Evolutionary conservation across 345 rosid species (phyloP), one percentile per base, ranked within the genome.

Genomic region (Salix dunnii): DNA sequence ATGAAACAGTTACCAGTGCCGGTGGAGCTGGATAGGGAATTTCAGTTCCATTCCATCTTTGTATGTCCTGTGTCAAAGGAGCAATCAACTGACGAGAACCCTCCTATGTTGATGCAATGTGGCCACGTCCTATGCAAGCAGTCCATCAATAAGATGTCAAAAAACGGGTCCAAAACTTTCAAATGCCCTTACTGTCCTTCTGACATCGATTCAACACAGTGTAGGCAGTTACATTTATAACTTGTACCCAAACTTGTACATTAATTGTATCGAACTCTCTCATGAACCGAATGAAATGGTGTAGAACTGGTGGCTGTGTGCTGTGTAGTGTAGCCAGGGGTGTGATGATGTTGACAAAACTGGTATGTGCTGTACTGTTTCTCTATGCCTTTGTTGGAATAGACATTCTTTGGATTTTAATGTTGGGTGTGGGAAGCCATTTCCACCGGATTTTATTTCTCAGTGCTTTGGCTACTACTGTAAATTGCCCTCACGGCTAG

Each of bases 21-120:
- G 4, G 72, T 90, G 10, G 94, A 91, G 84, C 43, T 91, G 74
- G 85, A 83, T 6, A 79, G 77, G 46, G 91, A 90, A 81, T 89
- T 86, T 66, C 91, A 88, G 83, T 92, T 85, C 75, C 94, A 89
- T 66, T 88, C 94, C 2, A 76, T 89, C 67, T 90, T 90, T 46
- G 91, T 92, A 2, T 92, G 97, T 75, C 93, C 97, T 0, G 89
- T 92, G 6, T 89, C 87, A 11, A 92, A 88, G 85, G 94, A 92
- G 69, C 86, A 88, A 80, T 85, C 93, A 6, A 86, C 84, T 1
- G 87, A 86, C 4, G 91, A 86, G 0, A 92, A 92, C 76, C 97
- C 93, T 0, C 92, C 93, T 2, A 89, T 91, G 90, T 69, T 92
- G 90, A 83, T 92, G 89, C 25, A 89, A 6, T 90, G 97, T 23